Percentiles rank a stretch among this genome's conserved stretches.
Conservation (phyloP, 345 rosid genomes). For the Salix caprea region DNA sequence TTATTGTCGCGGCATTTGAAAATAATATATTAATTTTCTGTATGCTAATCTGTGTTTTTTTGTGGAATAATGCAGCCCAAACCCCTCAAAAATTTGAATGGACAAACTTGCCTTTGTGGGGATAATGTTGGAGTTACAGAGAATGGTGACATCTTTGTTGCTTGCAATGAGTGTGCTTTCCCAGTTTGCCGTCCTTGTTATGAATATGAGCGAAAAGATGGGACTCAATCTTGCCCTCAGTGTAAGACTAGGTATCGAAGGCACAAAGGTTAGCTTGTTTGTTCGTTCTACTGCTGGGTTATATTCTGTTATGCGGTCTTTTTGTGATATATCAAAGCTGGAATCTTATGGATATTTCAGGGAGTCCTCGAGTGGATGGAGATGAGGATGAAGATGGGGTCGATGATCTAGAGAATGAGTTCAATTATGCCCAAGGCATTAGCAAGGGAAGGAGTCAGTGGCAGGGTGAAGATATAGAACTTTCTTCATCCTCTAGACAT, state of each 20-base stretch:
- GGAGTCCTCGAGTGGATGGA: conserved; percentile 90
- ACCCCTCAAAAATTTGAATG: conserved; percentile 65
- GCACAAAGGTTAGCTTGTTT: conserved; percentile 61
- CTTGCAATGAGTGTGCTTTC: conserved; percentile 98
- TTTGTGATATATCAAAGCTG: not conserved
- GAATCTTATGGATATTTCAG: conserved; percentile 35
- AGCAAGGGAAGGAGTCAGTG: conserved; percentile 62
- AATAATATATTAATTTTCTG: not conserved
- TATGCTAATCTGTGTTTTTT: conserved; percentile 16
- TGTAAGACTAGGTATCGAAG: conserved; percentile 98
- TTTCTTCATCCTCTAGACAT: conserved; percentile 82
- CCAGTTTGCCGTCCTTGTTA: conserved; percentile 99
- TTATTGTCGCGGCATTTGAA: not conserved
- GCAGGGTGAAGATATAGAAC: conserved; percentile 81
- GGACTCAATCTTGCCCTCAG: conserved; percentile 96
- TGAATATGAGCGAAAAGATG: conserved; percentile 97
- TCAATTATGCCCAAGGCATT: conserved; percentile 64
- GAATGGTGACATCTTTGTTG: conserved; percentile 74
- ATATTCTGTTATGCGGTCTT: not conserved
- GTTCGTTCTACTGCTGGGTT: not conserved
- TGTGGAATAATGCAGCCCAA: conserved; percentile 61
- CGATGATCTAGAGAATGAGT: conserved; percentile 95
- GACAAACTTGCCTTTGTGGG: conserved; percentile 90
- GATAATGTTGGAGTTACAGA: conserved; percentile 70
- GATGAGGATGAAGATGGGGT: conserved; percentile 98